phyloP scores from a whole-genome alignment of 2,329 filamentous ascomycete species.

The Lizonia empirigonia region DNA sequence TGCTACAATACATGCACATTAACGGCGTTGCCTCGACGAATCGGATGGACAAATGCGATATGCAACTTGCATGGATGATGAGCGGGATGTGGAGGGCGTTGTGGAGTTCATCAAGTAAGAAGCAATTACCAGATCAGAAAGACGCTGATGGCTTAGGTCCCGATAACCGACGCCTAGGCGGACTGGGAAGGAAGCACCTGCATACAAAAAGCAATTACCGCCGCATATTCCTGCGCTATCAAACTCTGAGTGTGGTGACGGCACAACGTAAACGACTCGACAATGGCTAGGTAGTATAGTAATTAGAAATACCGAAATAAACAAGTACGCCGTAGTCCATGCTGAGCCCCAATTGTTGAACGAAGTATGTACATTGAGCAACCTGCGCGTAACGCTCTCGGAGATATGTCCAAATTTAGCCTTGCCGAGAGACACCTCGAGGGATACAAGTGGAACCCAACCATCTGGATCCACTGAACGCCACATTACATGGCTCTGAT shows the following conservation, averaged over 20 bases:
- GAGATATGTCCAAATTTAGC: conserved; percentile 20
- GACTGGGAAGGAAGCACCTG: conserved; percentile 5
- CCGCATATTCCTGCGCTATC: background rate
- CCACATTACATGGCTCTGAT: conserved; percentile 4
- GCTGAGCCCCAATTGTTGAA: background rate
- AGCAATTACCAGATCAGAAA: conserved; percentile 9
- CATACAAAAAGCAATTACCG: conserved; percentile 12
- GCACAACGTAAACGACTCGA: background rate
- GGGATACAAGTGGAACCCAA: background rate
- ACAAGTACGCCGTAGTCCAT: background rate
- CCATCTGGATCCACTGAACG: conserved; percentile 3
- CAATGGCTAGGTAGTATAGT: background rate
- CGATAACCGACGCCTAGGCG: background rate
- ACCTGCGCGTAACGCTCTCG: background rate
- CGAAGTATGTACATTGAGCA: conserved; percentile 8
- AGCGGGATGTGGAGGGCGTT: conserved; percentile 5
- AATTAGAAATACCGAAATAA: conserved; percentile 4
- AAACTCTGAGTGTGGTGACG: background rate
- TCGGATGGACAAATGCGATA: conserved; percentile 1
- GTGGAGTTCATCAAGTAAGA: conserved; percentile 10
- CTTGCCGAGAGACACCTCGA: background rate
- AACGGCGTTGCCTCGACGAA: background rate
- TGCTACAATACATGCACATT: background rate
- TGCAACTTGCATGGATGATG: background rate
- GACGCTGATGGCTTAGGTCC: conserved; percentile 4